Evolutionary conservation across 441 rosid species (phyloP).

Genomic region (Pelargonium exstipulatum): DNA sequence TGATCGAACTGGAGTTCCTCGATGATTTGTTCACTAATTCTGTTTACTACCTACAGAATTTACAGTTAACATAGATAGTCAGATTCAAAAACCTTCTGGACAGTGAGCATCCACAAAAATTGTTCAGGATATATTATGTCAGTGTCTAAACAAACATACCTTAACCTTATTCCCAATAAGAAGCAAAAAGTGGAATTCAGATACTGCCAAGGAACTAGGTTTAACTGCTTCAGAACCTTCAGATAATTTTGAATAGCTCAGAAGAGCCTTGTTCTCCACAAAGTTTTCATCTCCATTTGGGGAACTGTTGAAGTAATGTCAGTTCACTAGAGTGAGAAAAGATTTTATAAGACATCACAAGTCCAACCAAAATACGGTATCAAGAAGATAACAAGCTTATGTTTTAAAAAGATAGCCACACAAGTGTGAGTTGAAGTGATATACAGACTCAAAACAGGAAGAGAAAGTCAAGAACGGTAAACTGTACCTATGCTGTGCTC

Average conservation of each 20-base stretch:
- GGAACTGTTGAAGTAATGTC: constrained; percentile 44
- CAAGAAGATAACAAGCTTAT: constrained; percentile 7
- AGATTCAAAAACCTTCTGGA: constrained; percentile 15
- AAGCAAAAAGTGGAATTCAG: constrained; percentile 94
- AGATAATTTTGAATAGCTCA: constrained; percentile 70
- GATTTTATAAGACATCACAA: constrained; percentile 10
- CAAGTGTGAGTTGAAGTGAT: background rate
- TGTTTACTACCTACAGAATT: constrained; percentile 73
- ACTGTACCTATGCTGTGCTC: constrained; percentile 85
- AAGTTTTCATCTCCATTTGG: constrained; percentile 90
- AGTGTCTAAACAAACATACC: constrained; percentile 50
- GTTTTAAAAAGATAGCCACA: constrained; percentile 9
- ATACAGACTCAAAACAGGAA: constrained; percentile 15
- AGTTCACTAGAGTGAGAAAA: constrained; percentile 23
- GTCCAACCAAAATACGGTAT: background rate
- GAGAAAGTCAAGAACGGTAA: constrained; percentile 20
- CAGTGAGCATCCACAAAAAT: background rate
- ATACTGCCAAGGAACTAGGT: constrained; percentile 90
- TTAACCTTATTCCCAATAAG: constrained; percentile 93
- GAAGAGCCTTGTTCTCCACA: constrained; percentile 97
- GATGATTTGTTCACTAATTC: constrained; percentile 89
- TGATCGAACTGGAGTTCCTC: constrained; percentile 98
- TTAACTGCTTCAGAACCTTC: constrained; percentile 63
- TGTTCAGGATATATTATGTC: constrained; percentile 1
- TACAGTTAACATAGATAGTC: constrained; percentile 17